Conservation (phyloP, 257 asterid genomes). For the Plantago major region DNA sequence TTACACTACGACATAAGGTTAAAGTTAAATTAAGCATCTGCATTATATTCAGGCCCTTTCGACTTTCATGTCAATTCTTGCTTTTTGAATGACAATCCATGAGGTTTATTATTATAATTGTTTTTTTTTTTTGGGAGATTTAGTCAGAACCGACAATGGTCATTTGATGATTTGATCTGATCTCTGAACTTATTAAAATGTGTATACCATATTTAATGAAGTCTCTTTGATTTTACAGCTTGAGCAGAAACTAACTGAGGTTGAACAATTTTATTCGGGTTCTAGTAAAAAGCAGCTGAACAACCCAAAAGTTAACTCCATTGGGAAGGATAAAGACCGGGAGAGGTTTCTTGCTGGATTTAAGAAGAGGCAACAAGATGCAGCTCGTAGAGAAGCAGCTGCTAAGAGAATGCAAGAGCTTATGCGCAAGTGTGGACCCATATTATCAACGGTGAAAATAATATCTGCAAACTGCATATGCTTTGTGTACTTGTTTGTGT, state of each 20-base stretch:
- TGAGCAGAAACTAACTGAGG: constrained; percentile 57
- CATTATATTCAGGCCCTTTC: no score
- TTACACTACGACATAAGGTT: no score
- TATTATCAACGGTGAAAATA: constrained; percentile 49
- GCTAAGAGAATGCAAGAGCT: constrained; percentile 85
- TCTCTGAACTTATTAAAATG: not conserved
- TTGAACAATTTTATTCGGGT: constrained; percentile 69
- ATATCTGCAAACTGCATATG: constrained; percentile 11
- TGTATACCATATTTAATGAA: not conserved
- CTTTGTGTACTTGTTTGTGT: constrained; percentile 1
- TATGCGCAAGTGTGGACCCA: constrained; percentile 59
- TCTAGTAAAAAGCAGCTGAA: constrained; percentile 40
- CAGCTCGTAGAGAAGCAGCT: constrained; percentile 62
- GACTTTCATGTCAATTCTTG: no score
- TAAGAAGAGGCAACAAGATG: constrained; percentile 67
- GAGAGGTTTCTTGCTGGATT: constrained; percentile 44
- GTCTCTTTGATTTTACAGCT: constrained; percentile 37
- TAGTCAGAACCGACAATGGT: no score
- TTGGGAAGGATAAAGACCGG: constrained; percentile 53
- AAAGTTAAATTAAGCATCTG: no score
- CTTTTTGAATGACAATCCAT: no score
- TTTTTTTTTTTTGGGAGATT: not conserved
- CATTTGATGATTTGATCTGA: not conserved
- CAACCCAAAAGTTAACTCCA: constrained; percentile 44
- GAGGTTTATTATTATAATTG: no score